Base-by-base conservation (phyloP, 176 grass and related monocot species). In the Aegilops longissima region DNA sequence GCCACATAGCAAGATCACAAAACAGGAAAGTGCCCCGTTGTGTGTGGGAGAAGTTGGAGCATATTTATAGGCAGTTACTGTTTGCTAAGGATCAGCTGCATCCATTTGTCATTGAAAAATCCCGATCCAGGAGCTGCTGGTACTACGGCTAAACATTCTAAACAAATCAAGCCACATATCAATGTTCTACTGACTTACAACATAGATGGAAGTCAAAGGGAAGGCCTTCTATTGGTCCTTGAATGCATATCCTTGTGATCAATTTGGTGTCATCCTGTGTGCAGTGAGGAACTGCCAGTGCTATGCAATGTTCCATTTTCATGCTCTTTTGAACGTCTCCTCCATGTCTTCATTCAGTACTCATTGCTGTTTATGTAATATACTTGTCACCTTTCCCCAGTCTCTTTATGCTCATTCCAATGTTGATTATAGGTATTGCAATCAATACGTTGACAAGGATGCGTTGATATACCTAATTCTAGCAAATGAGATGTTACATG, bases 401-500 rank as follows among this genome's bases (percentile, higher is more conserved):
- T 76, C 56, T 29, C 24, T 83, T 70, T 75, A 70, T 83, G 25
- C 65, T 86, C 25, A 74, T 56, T 6, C 70, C 36, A 88, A 66
- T 91, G 36, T 84, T 65, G 63, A 44, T 70, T 85, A 24, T 78
- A 97, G 95, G 88, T 98, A 95, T 86, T 94, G 86, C 82, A 98
- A 95, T 89, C 93, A 98, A 64, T 95, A 94, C 63, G 88, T 98
- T 84, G 93, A 98, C 70, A 95, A 88, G 82, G 93, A 95, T 82
- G 96, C 96, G 21, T 72, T 98, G 70, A 88, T 95, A 86, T 98
- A 98, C 86, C 75, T 98, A 8, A 92, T 94, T 88, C 80, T 98
- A 84, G 93, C 93, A 77, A 98, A 98, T 79, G 96, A 98, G 85
- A 98, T 98, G 93, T 84, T 98, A 72, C 96, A 98, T 89, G 86